Conservation (phyloP, 2,329 filamentous ascomycete genomes). For the Aureobasidium subglaciale region DNA sequence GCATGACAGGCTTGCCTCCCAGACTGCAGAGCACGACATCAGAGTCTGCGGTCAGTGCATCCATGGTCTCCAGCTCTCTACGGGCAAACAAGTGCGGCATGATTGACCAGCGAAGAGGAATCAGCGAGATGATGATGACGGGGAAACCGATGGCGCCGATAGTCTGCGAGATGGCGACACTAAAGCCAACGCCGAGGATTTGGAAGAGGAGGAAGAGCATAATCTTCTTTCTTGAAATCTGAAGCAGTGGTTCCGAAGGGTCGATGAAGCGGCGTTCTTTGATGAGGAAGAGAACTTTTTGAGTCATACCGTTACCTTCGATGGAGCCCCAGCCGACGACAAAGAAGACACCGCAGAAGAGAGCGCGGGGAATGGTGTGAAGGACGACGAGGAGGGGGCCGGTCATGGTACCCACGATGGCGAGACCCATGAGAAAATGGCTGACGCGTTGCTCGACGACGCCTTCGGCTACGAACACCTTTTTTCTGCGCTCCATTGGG, state of each 20-base stretch:
- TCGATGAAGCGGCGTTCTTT: conserved; percentile 42
- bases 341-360: conserved; percentile 53
- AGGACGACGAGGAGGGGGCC: conserved; percentile 48
- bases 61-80: conserved; percentile 44
- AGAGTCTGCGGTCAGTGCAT: conserved; percentile 48
- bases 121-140: conserved; percentile 49
- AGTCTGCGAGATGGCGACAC: conserved; percentile 53
- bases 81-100: conserved; percentile 46
- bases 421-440: conserved; percentile 49
- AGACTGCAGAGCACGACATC: conserved; percentile 48
- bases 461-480: conserved; percentile 37
- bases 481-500: conserved; percentile 36
- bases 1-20: conserved; percentile 41
- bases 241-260: conserved; percentile 40
- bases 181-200: conserved; percentile 44
- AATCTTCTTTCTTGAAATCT: conserved; percentile 40
- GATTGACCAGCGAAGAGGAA: conserved; percentile 46
- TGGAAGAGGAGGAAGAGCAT: conserved; percentile 46
- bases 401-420: conserved; percentile 50
- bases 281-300: conserved; percentile 44
- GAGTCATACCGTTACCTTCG: conserved; percentile 47
- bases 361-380: conserved; percentile 47
- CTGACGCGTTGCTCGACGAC: conserved; percentile 52
- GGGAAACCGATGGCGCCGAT: conserved; percentile 55
- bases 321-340: conserved; percentile 49